These are phyloP conservation scores for Polychytrium aggregatum DNA, from an alignment of 192 early-diverging fungal species.

Conservation along the genomic window DNA sequence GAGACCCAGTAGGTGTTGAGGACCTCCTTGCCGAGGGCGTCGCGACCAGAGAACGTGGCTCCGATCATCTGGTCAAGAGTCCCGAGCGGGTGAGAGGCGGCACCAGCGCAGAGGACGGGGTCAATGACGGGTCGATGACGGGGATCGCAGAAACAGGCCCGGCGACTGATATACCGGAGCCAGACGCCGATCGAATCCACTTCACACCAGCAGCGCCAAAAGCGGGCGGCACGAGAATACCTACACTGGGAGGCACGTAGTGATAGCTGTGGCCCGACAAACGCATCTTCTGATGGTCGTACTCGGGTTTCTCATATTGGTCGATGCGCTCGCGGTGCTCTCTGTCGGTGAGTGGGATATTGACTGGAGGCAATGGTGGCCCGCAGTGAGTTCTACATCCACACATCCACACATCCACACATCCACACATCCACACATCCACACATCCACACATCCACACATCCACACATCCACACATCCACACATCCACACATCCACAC, in stretches of 20 bases:
- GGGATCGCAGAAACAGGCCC: not conserved
- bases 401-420: too few species aligned
- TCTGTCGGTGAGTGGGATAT: constrained; percentile 48
- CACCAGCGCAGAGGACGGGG: too few species aligned
- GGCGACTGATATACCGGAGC: too few species aligned
- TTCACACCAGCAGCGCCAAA: too few species aligned
- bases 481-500: too few species aligned
- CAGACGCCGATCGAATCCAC: too few species aligned
- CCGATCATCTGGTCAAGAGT: constrained; percentile 14
- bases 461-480: too few species aligned
- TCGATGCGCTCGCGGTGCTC: too few species aligned
- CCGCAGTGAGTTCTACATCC: too few species aligned
- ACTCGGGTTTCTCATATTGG: constrained; percentile 42
- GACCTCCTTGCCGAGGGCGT: constrained; percentile 82
- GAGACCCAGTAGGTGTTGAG: constrained; percentile 95
- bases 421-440: too few species aligned
- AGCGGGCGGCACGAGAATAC: constrained; percentile 1
- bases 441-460: too few species aligned
- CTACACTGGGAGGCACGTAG: constrained; percentile 51
- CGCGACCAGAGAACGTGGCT: constrained; percentile 77
- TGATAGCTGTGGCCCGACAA: constrained; percentile 66
- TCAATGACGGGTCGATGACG: not conserved
- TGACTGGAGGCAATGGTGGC: constrained; percentile 50
- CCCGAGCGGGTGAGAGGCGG: too few species aligned
- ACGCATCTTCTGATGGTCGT: constrained; percentile 49